Base-by-base conservation (phyloP, 2,329 filamentous ascomycete genomes). In the Huntiella savannae region DNA sequence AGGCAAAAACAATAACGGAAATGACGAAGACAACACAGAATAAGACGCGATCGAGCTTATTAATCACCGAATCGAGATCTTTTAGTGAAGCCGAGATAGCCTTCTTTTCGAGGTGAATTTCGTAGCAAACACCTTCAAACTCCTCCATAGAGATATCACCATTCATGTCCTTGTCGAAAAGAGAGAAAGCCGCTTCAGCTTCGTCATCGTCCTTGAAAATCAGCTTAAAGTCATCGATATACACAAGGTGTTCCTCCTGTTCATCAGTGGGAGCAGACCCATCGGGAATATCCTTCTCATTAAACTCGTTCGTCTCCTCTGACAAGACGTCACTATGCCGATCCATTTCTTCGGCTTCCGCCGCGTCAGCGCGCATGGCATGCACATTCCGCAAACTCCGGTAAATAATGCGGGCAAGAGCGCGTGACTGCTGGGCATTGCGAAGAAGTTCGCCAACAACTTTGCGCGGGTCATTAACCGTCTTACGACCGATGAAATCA, bases 81-180 rank as follows among this genome's bases (percentile, higher is more conserved):
- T 95, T 95, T 49, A 96, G 68, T 0, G 87, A 94, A 1, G 87
- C 88, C 0, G 86, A 88, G 54, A 96, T 95, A 5, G 86, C 85
- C 60, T 95, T 96, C 57, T 88, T 82, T 64, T 96, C 88, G 12
- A 88, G 75, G 33, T 88, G 86, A 53, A 95, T 91, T 57, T 96
- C 88, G 44, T 93, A 87, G 61, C 85, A 93, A 17, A 92, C 86
- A 16, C 83, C 77, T 60, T 95, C 87, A 16, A 96, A 73, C 59
- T 95, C 88, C 56, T 94, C 85, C 74, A 94, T 86, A 1, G 83
- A 92, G 43, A 95, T 93, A 56, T 96, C 88, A 3, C 87, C 88
- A 52, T 96, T 96, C 65, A 95, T 75, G 55, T 96, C 88, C 58
- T 91, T 92, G 63, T 96, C 88, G 54, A 95, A 95, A 68, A 95